A percentile compares a stretch with the other conserved stretches of the same genome.
These are phyloP conservation scores for Chlorophyllum brunneum DNA, from an alignment of 768 basidiomycete genomes.

Conservation along the genomic window DNA sequence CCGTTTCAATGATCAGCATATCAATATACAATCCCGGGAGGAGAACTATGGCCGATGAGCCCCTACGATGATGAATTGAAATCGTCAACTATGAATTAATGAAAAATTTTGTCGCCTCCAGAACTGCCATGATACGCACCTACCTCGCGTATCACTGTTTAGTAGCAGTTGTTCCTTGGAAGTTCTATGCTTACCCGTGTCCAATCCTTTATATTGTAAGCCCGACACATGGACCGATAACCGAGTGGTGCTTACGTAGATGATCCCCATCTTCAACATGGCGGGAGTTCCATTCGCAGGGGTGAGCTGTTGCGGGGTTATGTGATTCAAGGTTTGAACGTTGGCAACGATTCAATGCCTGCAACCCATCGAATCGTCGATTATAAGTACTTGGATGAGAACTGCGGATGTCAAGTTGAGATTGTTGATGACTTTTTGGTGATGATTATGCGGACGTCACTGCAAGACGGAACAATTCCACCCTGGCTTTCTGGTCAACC, in stretches of 20 bases:
- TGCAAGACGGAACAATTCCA: neutral
- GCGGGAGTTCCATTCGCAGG: neutral
- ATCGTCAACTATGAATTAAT: too few species aligned
- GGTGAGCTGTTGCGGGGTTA: neutral
- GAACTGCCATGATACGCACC: neutral
- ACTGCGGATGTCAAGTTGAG: too few species aligned
- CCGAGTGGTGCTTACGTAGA: neutral
- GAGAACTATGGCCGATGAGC: too few species aligned
- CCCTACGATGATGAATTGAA: too few species aligned
- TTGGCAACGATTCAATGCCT: too few species aligned
- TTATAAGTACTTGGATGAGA: too few species aligned
- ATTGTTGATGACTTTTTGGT: neutral
- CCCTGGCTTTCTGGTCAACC: neutral
- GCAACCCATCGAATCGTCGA: too few species aligned
- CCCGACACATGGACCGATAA: neutral
- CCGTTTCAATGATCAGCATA: too few species aligned
- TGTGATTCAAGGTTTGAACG: too few species aligned
- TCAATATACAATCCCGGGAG: too few species aligned
- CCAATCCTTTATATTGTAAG: neutral
- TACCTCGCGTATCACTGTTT: slow-evolving; percentile 6
- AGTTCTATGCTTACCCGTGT: slow-evolving; percentile 4
- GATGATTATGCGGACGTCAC: neutral
- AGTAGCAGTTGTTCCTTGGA: neutral
- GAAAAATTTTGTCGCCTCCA: neutral
- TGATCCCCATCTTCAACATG: neutral